These are phyloP conservation scores for Jamesozyma rosinii DNA, from an alignment of 805 yeast species.

Conservation along the genomic window DNA sequence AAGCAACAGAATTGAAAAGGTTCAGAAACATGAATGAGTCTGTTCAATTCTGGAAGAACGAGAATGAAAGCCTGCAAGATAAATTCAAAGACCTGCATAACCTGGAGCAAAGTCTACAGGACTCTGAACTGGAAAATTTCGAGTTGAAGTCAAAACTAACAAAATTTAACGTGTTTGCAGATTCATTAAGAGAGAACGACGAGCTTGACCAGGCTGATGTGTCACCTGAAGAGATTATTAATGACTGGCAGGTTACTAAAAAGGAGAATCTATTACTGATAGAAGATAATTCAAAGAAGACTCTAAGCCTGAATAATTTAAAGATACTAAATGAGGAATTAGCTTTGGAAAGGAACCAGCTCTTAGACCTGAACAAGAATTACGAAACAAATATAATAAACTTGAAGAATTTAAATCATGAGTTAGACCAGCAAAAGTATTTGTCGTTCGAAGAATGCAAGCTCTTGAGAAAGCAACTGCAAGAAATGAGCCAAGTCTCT, in stretches of 20 bases:
- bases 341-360: conserved; percentile 34
- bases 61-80: conserved; percentile 30
- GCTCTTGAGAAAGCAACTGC: conserved; percentile 47
- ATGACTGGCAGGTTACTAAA: conserved; percentile 34
- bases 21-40: conserved; percentile 31
- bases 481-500: conserved; percentile 32
- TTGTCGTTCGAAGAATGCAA: conserved; percentile 52
- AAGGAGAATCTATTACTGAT: conserved; percentile 33
- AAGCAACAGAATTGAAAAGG: conserved; percentile 43
- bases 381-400: conserved; percentile 23
- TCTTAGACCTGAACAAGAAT: conserved; percentile 21
- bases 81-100: conserved; percentile 36
- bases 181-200: conserved; percentile 26
- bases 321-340: conserved; percentile 29
- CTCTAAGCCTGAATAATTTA: conserved; percentile 17
- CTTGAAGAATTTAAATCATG: conserved; percentile 30
- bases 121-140: conserved; percentile 42
- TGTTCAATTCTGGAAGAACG: conserved; percentile 19
- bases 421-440: conserved; percentile 43
- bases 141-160: conserved; percentile 39
- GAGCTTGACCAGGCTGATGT: conserved; percentile 2
- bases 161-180: conserved; percentile 31
- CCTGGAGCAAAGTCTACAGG: conserved; percentile 38
- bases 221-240: conserved; percentile 32
- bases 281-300: conserved; percentile 26